Evolutionary conservation across 768 basidiomycete species (phyloP).

Genomic region (Tylopilus balloui): DNA sequence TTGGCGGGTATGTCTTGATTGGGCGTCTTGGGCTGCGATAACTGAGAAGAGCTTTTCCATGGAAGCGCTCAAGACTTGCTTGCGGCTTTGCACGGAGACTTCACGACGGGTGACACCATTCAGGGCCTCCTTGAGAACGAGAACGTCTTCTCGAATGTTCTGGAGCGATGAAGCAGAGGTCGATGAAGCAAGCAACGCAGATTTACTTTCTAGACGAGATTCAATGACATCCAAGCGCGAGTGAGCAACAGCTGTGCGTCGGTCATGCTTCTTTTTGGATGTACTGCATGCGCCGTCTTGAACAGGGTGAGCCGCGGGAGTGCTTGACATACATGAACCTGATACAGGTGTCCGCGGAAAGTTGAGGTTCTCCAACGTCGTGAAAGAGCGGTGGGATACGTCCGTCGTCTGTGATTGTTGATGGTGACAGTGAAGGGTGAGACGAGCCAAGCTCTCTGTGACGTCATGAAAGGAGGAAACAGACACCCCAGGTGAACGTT

Average conservation of each 20-base stretch:
- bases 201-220: too few species aligned
- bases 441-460: not conserved
- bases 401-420: too few species aligned
- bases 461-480: not conserved
- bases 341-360: not conserved
- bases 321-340: not conserved
- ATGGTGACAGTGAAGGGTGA: not conserved
- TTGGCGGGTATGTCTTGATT: not conserved
- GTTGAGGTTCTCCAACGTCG: not conserved
- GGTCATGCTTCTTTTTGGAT: not conserved
- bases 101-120: not conserved
- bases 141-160: not conserved
- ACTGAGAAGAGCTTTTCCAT: not conserved
- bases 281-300: not conserved
- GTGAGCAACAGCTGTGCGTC: not conserved
- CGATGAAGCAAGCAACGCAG: not conserved
- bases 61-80: not conserved
- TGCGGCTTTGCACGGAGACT: not conserved
- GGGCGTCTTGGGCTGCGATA: not conserved
- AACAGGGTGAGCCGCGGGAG: not conserved
- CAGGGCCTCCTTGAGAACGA: not conserved
- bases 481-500: not conserved
- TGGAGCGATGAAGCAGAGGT: not conserved
- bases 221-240: not conserved
- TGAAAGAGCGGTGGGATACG: too few species aligned